Evolutionary conservation across 2,329 filamentous ascomycete genomes (phyloP), one percentile per base, ranked within the genome.

Genomic region (Apiospora hydei): DNA sequence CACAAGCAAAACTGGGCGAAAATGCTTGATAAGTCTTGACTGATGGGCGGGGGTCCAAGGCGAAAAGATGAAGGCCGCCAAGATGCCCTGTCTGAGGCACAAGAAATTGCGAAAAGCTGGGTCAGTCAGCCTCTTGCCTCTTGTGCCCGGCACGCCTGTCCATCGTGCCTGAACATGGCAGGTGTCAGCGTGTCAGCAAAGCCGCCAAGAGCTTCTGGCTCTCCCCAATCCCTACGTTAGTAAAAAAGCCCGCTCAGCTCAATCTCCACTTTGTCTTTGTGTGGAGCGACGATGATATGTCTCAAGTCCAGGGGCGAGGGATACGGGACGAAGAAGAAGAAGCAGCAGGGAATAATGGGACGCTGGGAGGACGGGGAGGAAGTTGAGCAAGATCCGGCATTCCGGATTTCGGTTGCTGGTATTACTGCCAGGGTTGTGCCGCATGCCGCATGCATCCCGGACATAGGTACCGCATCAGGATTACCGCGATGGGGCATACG

Each of bases 401-500:
- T 61, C 34, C 57, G 57, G 57, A 64, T 41, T 64, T 41, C 57
- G 57, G 57, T 41, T 41, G 4, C 57, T 38, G 57, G 34, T 38
- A 41, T 41, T 38, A 11, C 18, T n/a, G 26, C 51, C 34, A 57
- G 26, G 46, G 46, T 14, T 8, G 18, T 4, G 21, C 7, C 8
- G 21, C 14, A 18, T 4, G 21, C 7, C 8, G 21, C 14, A 18
- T 34, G 4, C 51, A 57, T 57, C 51, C 30, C 57, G 57, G 57
- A 64, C 41, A 64, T 64, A 41, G 34, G 34, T 41, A 13, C 57
- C 57, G 34, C 34, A 64, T n/a, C 34, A 64, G 57, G 57, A 64
- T 41, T 64, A 64, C 57, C 57, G 34, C 34, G 34, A 64, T 41
- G 21, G 53, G 18, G 14, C 16, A 10, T 8, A 10, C 53, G 49